These are phyloP conservation scores for Brasilioporus rufonigricans DNA, from an alignment of 768 basidiomycete genomes.

Conservation along the genomic window DNA sequence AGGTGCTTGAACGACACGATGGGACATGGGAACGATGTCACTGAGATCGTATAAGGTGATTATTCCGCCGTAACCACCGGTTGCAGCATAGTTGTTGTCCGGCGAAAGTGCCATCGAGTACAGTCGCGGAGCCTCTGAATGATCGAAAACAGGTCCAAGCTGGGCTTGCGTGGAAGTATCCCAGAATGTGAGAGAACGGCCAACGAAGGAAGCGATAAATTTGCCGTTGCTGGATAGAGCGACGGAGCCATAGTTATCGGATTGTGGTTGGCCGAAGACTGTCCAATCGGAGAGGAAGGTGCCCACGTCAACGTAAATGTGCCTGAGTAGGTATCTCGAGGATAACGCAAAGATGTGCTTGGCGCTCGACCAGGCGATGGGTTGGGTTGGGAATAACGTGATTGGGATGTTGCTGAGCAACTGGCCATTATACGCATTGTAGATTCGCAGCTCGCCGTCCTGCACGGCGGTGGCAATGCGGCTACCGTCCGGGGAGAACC, in stretches of 20 bases:
- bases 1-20: background rate
- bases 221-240: background rate
- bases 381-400: background rate
- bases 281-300: no score
- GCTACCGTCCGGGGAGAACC: background rate
- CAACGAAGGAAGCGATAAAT: background rate
- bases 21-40: background rate
- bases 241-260: background rate
- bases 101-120: background rate
- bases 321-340: background rate
- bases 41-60: background rate
- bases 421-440: background rate
- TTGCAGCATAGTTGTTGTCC: background rate
- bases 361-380: background rate
- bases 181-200: background rate
- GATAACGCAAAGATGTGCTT: background rate
- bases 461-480: background rate
- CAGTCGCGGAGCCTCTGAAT: background rate
- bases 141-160: background rate
- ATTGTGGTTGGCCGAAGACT: background rate
- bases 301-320: background rate
- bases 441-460: background rate
- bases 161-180: background rate
- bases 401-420: background rate
- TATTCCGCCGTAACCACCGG: background rate